phyloP scores from a whole-genome alignment of 2,329 filamentous ascomycete genomes.

The Verticillium nonalfalfae region DNA sequence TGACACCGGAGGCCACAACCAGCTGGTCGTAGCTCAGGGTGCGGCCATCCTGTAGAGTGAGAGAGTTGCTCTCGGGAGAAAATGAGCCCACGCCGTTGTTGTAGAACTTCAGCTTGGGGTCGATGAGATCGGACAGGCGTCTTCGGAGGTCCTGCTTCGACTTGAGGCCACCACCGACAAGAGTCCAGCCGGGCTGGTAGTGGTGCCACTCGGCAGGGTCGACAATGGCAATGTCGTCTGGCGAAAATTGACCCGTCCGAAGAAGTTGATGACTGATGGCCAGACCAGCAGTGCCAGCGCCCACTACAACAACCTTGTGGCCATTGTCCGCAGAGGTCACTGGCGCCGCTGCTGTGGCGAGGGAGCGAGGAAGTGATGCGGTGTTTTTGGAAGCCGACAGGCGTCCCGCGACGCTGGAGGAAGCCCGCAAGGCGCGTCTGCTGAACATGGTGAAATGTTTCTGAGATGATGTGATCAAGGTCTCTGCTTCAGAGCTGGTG shows the following conservation, averaged over 20 bases:
- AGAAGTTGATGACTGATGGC: constrained; percentile 63
- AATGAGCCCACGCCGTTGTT: constrained; percentile 42
- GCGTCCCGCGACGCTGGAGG: background rate
- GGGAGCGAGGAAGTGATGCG: constrained; percentile 11
- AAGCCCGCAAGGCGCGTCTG: background rate
- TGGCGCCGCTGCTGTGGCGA: constrained; percentile 12
- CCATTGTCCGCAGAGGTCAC: constrained; percentile 28
- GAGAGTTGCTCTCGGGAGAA: constrained; percentile 46
- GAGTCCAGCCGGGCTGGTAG: constrained; percentile 65
- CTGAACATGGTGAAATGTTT: background rate
- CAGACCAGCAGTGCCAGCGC: constrained; percentile 60
- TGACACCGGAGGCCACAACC: constrained; percentile 54
- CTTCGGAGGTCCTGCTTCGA: constrained; percentile 50
- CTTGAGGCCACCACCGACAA: constrained; percentile 62
- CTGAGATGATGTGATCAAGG: background rate
- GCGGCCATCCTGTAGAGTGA: constrained; percentile 49
- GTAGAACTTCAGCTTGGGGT: constrained; percentile 58
- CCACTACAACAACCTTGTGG: constrained; percentile 62
- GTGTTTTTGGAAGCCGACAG: background rate
- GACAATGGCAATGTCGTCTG: constrained; percentile 57
- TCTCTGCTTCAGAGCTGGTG: background rate
- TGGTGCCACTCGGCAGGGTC: constrained; percentile 59
- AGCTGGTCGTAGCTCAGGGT: constrained; percentile 57
- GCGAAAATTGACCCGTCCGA: constrained; percentile 45
- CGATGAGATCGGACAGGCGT: constrained; percentile 43